phyloP scores from a whole-genome alignment of 176 grass and related monocot species.

The Canna indica region DNA sequence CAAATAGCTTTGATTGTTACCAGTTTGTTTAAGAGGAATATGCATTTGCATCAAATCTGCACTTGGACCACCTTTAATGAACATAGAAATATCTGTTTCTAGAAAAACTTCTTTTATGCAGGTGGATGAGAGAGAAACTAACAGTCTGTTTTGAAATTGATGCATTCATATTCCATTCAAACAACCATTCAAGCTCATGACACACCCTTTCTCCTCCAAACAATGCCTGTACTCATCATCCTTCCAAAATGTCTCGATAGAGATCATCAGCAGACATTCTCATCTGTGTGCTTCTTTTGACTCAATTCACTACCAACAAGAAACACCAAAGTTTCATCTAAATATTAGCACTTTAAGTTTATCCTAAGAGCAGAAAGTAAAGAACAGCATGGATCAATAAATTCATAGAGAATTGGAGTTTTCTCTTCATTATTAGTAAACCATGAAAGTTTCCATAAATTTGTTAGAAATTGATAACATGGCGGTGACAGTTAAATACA shows the following conservation, averaged over 20 bases:
- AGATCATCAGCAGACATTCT: not conserved
- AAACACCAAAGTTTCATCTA: not conserved
- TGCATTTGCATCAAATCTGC: not conserved
- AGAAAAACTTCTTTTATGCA: not conserved
- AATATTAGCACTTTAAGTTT: not conserved
- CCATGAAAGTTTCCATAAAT: not conserved
- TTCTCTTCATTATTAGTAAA: not conserved
- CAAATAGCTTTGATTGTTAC: not conserved
- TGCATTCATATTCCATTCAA: not conserved
- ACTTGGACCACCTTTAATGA: not conserved
- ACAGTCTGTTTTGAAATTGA: not conserved
- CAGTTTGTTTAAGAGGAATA: not conserved
- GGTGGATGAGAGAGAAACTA: not conserved
- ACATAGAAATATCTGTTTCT: not conserved
- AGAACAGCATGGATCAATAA: too few relatives aligned
- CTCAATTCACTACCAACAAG: not conserved
- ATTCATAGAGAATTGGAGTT: not conserved
- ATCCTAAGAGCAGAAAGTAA: too few relatives aligned
- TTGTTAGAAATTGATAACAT: not conserved
- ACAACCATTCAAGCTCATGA: constrained; percentile 1
- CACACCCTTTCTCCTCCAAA: not conserved
- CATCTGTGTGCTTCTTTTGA: not conserved
- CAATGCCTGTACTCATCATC: not conserved
- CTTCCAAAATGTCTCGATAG: not conserved
- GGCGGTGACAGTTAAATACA: not conserved